Base-by-base conservation (phyloP, 768 basidiomycete species). In the Infundibulicybe gibba region DNA sequence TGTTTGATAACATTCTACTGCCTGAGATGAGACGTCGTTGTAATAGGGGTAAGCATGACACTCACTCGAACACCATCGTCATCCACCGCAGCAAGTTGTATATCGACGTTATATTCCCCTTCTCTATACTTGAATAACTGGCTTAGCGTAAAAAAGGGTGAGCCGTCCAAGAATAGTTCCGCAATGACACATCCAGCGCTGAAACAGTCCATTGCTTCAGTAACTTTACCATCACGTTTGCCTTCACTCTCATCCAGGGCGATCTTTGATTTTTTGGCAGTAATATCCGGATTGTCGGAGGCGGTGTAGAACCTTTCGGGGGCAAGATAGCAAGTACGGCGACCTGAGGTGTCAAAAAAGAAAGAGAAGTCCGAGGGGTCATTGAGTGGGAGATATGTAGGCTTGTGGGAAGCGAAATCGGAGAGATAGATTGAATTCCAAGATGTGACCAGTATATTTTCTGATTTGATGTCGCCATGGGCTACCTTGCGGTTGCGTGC, bases 331-430 rank as follows among this genome's bases (percentile, higher is more conserved):
- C 97, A 99, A 1, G 91, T 94, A 10, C 95, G 79, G 6, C 93
- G 76, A 2, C 92, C 91, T 11, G 91, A 93, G 3, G 92, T 93
- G 65, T 99, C 97, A 65, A 94, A 98, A 75, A 85, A 99, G 72
- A 94, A 97, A 3, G 94, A 94, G 65, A 97, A 99, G 67, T 95
- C 94, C 6, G 94, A 83, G 3, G 97, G 97, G 61, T 98, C 94
- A 59, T 99, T 93, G 38, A 97, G 77, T 0, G 97, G 97, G 10
- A 99, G 80, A 63, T 83, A 90, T 2, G 93, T 94, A 0, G 94
- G 97, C 62, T 99, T 99, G 78, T 90, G 94, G 0, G 85, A 79
- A 0, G 94, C 90, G 62, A 98, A 98, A 68, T 98, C 97, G 35
- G 94, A 90, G 43, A 99, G 74, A 59, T 94, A 93, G 10, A 97